Evolutionary conservation across 2,329 filamentous ascomycete species (phyloP), one percentile per base, ranked within the genome.

Genomic region (Gnomoniopsis sp.): DNA sequence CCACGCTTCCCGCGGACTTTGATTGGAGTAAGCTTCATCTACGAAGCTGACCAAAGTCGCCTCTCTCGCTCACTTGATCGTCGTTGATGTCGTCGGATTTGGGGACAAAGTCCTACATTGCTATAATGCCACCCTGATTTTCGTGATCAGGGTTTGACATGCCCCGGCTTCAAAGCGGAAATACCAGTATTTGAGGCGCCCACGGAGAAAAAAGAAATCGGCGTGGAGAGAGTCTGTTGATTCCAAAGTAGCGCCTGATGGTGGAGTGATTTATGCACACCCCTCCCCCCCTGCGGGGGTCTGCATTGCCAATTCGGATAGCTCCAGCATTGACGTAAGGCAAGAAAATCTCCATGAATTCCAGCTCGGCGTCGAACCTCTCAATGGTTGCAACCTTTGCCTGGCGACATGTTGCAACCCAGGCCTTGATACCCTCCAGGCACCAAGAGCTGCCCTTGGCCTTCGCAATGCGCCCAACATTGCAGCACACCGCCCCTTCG

Each of bases 21-120:
- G 60, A 84, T 69, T 3, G 78, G 80, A 6, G 80, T 83, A 53
- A 82, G 73, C 47, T 73, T 69, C 78, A 81, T 81, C 11, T 12
- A 36, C 33, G 33, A 19, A 22, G 17, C 12, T 41, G 48, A 36
- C 30, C 41, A 19, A 44, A 10, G 6, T 44, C 17, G 3, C 41
- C 17, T 19, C n/a, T n/a, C 41, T 44, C 17, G 8, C n/a, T 44
- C 17, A n/a, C 36, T 4, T 41, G 6, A n/a, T 4, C 12, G 36
- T 41, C 36, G 36, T 41, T n/a, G 34, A 15, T 36, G 36, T 41
- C 36, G 12, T 41, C 36, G 36, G 12, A 30, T 30, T 30, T 30
- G 26, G 26, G 4, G 26, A 30, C 26, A 30, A 4, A 30, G 26
- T 8, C 26, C 26, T 30, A 8, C 26, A 4, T 30, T 30, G 8